phyloP scores from a whole-genome alignment of 2,329 filamentous ascomycete species.

The Venturia effusa region DNA sequence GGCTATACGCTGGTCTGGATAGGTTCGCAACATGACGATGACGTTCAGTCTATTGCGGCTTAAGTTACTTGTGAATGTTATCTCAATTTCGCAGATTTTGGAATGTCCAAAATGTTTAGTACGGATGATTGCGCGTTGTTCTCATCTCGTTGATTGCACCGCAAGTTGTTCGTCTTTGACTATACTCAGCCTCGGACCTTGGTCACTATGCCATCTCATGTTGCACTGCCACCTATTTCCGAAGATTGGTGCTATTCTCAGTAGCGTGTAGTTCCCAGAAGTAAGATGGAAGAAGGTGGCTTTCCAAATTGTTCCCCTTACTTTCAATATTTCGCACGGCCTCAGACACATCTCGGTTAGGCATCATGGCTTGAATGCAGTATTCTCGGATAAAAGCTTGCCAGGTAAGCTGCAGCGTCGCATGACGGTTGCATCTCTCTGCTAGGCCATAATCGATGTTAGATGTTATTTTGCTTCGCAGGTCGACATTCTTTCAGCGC shows the following conservation, averaged over 20 bases:
- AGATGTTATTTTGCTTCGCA: not conserved
- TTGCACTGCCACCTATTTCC: not conserved
- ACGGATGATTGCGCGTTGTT: no score
- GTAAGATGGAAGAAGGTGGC: not conserved
- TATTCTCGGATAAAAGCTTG: not conserved
- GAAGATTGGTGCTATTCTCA: not conserved
- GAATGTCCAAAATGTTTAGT: no score
- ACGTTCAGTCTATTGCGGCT: not conserved
- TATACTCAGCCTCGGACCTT: not conserved
- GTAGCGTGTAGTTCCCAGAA: not conserved
- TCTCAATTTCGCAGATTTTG: no score
- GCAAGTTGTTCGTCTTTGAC: not conserved
- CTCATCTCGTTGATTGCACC: not conserved
- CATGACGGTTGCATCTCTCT: no score
- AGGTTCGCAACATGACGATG: not conserved
- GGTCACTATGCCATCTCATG: not conserved
- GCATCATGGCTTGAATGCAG: not conserved
- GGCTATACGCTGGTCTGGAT: not conserved
- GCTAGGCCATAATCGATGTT: not conserved
- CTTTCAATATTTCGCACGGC: not conserved
- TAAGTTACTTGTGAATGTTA: not conserved
- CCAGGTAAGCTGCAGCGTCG: no score
- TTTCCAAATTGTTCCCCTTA: not conserved
- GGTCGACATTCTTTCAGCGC: not conserved
- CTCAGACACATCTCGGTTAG: not conserved